Conservation (phyloP, 352 stramenopile species). For the Pythium apleroticum region DNA sequence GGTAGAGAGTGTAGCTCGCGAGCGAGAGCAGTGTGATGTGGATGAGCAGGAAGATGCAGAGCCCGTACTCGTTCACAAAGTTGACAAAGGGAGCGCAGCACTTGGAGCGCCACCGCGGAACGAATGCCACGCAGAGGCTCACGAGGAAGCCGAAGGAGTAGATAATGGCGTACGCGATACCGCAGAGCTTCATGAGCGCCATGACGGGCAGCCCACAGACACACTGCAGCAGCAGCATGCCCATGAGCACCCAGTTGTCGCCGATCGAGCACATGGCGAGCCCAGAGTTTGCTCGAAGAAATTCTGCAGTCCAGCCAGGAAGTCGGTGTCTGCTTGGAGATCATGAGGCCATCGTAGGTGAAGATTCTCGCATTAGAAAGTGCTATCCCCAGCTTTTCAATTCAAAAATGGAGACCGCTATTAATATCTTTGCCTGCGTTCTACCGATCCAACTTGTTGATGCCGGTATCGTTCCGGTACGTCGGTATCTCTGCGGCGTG, state of each 20-base stretch:
- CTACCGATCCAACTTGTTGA: background rate
- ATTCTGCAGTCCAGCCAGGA: background rate
- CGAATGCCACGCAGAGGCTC: slow-evolving; percentile 45
- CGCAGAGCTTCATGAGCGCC: slow-evolving; percentile 49
- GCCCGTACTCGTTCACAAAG: slow-evolving; percentile 42
- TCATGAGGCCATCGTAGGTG: background rate
- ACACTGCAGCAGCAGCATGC: slow-evolving; percentile 40
- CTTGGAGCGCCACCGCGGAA: slow-evolving; percentile 32
- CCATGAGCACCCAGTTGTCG: slow-evolving; percentile 48
- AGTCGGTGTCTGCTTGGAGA: background rate
- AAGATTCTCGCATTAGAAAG: background rate
- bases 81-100: slow-evolving; percentile 36
- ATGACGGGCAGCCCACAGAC: slow-evolving; percentile 43
- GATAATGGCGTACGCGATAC: slow-evolving; percentile 35
- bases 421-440: background rate
- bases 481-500: background rate
- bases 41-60: slow-evolving; percentile 44
- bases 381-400: background rate
- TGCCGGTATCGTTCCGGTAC: background rate
- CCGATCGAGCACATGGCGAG: slow-evolving; percentile 41
- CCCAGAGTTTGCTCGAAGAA: background rate
- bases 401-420: background rate
- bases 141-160: slow-evolving; percentile 39
- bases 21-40: slow-evolving; percentile 41
- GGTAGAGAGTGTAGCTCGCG: slow-evolving; percentile 40